Conservation (phyloP, 371 early-diverging fungal genomes). For the Paraphysoderma sedebokerense region DNA sequence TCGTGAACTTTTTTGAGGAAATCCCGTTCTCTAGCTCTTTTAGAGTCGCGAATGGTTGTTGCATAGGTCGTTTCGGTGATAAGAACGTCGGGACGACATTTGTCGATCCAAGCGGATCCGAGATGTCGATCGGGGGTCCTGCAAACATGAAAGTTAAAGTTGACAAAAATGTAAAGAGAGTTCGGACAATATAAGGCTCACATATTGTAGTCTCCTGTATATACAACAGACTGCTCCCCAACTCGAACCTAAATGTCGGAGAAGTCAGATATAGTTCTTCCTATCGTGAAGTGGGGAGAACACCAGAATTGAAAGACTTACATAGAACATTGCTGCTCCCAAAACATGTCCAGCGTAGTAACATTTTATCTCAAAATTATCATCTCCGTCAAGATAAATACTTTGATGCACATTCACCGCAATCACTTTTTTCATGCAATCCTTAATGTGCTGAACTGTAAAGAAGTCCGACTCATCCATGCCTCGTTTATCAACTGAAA, state of each 20-base stretch:
- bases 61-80: constrained; percentile 95
- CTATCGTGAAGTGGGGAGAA: not conserved
- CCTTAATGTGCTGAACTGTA: constrained; percentile 61
- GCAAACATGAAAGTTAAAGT: too few relatives aligned
- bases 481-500: constrained; percentile 48
- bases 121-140: constrained; percentile 91
- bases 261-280: not conserved
- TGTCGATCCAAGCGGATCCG: constrained; percentile 86
- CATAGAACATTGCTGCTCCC: constrained; percentile 96
- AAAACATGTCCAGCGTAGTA: constrained; percentile 97
- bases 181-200: too few relatives aligned
- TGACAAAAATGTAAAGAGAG: too few relatives aligned
- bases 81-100: constrained; percentile 68
- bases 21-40: constrained; percentile 76
- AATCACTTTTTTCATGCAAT: constrained; percentile 79
- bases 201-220: constrained; percentile 98
- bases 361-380: constrained; percentile 60
- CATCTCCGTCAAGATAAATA: constrained; percentile 41
- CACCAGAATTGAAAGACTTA: constrained; percentile 28
- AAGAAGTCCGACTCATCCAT: constrained; percentile 72
- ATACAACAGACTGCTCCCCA: constrained; percentile 68
- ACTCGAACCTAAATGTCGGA: constrained; percentile 12
- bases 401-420: constrained; percentile 81
- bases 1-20: constrained; percentile 81
- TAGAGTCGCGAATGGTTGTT: constrained; percentile 86